Percentiles rank a stretch among this genome's conserved stretches.
Evolutionary conservation across 352 stramenopile species (phyloP).

Genomic region (Elongisporangium anandrum): DNA sequence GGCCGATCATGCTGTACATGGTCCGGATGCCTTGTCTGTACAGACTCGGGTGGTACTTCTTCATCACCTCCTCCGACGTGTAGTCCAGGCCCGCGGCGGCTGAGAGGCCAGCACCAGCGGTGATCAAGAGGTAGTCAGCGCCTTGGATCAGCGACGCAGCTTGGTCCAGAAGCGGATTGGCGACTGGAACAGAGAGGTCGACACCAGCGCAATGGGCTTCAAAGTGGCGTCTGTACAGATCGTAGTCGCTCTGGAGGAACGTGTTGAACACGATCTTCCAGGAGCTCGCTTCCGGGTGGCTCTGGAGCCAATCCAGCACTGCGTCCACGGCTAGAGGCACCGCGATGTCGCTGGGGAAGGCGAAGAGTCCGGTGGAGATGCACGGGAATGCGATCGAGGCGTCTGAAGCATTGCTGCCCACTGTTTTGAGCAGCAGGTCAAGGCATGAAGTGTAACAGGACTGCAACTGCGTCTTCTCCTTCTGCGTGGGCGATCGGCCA

Average conservation of each 20-base stretch:
- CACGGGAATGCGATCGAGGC: conserved; percentile 45
- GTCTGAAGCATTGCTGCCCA: conserved; percentile 3
- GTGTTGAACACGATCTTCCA: conserved; percentile 76
- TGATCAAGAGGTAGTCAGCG: conserved; percentile 61
- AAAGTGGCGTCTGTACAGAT: conserved; percentile 43
- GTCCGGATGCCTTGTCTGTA: conserved; percentile 38
- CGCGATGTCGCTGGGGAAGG: conserved; percentile 51
- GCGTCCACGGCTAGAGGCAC: conserved; percentile 36
- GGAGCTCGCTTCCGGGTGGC: conserved; percentile 15
- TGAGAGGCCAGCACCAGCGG: conserved; percentile 53
- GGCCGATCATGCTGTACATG: conserved; percentile 60
- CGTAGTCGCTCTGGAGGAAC: conserved; percentile 50
- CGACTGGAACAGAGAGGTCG: conserved; percentile 20
- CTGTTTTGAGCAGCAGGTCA: conserved; percentile 33
- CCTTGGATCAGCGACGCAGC: conserved; percentile 22
- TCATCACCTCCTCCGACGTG: conserved; percentile 55
- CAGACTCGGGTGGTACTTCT: conserved; percentile 49
- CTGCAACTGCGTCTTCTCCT: conserved; percentile 26
- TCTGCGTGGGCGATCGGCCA: conserved; percentile 13
- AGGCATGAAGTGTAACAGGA: conserved; percentile 49
- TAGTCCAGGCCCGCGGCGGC: conserved; percentile 69
- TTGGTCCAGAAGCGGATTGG: conserved; percentile 22
- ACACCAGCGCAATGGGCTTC: no score
- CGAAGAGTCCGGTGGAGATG: conserved; percentile 67
- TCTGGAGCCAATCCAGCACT: conserved; percentile 46